Evolutionary conservation across 2,329 filamentous ascomycete genomes (phyloP), one percentile per base, ranked within the genome.

Genomic region (Talaromyces amestolkiae): DNA sequence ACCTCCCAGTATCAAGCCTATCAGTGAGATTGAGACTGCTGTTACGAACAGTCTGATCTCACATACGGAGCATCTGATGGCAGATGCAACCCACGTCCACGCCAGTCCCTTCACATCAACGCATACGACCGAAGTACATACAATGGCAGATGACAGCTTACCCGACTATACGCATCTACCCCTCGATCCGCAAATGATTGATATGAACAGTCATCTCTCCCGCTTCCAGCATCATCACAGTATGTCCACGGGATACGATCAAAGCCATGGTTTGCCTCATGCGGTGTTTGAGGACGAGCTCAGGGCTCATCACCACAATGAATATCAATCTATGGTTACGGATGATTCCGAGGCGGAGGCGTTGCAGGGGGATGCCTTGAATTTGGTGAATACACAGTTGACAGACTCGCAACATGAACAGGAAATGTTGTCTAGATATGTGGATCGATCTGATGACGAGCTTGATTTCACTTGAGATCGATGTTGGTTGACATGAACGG

Each of bases 131-230:
- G 73, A 77, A 64, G 74, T 78, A 1, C 73, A 77, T 64, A 73
- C 76, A 56, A 39, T 41, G 15, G 66, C 72, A 8, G 73, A 78
- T 45, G 75, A 78, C 45, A 72, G 77, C 24, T 78, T 82, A 69
- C 71, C 76, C 24, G 74, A 78, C 37, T 82, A 80, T 65, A 75
- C 81, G 66, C 79, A 84, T 49, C 80, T 88, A 74, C 85, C 86
- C 2, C 80, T 87, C 49, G 86, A 89, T 66, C 86, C 86, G 2
- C 85, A 86, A 43, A 86, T 89, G 58, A 87, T 88, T 68, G 81
- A 83, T 68, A 76, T 83, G 33, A 77, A 81, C 53, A 74, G 80
- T 39, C 79, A 81, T 61, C 73, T 82, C 3, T 72, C 77, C 37
- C 72, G 77, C 22, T 80, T 78, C 56, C 77, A 77, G 61, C 72